Conservation (phyloP, 129 eudicot species). For the Gnaphalium uliginosum region DNA sequence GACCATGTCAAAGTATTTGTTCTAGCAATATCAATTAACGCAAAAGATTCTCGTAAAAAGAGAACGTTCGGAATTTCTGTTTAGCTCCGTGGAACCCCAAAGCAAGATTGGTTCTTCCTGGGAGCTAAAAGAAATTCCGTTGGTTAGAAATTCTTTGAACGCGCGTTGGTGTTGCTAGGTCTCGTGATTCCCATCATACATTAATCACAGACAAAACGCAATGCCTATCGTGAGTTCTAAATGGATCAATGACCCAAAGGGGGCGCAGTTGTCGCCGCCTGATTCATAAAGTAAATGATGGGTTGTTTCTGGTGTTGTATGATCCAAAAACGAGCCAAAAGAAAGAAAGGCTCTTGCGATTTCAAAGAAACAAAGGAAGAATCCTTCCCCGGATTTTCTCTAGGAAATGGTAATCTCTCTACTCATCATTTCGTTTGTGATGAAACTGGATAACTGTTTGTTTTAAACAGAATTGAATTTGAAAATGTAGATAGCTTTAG, state of each 20-base stretch:
- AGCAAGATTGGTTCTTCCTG: conserved; percentile 52
- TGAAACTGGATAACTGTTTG: neutral
- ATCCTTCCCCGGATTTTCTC: conserved; percentile 60
- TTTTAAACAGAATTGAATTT: neutral
- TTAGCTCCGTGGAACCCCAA: conserved; percentile 48
- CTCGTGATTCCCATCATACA: conserved; percentile 18
- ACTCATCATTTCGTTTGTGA: neutral
- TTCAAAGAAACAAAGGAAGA: conserved; percentile 40
- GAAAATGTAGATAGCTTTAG: conserved; percentile 56
- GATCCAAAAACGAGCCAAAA: conserved; percentile 31
- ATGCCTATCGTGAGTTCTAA: conserved; percentile 34
- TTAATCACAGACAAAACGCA: conserved; percentile 32
- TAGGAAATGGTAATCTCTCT: conserved; percentile 48
- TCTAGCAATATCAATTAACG: conserved; percentile 13
- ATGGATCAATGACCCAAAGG: conserved; percentile 37
- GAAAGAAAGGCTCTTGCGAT: conserved; percentile 47
- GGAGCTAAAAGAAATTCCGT: conserved; percentile 39
- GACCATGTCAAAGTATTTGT: conserved; percentile 39
- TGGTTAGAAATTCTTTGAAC: conserved; percentile 26
- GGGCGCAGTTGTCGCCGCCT: conserved; percentile 28
- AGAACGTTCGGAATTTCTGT: conserved; percentile 32
- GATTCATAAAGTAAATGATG: conserved; percentile 39
- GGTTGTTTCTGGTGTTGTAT: conserved; percentile 64
- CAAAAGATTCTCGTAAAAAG: conserved; percentile 12
- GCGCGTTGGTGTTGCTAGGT: conserved; percentile 41